A percentile compares a stretch with the other conserved stretches of the same genome.
Evolutionary conservation across 1,284 basidiomycete genomes (phyloP).

Genomic region (Pseudozyma thailandica): DNA sequence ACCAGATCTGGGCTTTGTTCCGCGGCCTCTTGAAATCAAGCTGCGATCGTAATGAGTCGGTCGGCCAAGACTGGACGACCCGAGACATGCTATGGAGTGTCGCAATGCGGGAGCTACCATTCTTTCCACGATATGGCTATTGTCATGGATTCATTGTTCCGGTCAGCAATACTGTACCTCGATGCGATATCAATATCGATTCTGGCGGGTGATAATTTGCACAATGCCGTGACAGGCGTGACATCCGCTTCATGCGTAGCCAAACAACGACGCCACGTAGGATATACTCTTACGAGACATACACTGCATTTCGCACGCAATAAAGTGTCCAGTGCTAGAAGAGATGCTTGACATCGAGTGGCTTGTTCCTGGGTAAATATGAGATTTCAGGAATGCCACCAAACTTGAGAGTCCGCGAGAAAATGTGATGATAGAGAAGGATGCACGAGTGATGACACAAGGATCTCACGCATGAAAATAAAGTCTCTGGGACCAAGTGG

Average conservation of each 20-base stretch:
- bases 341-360: neutral
- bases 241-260: constrained; percentile 2
- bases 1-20: neutral
- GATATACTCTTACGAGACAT: constrained; percentile 1
- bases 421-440: constrained; percentile 6
- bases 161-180: no score
- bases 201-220: no score
- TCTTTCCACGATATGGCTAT: no score
- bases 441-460: no score
- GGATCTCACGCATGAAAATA: no score
- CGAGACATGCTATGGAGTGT: no score
- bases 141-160: neutral
- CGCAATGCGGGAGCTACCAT: no score
- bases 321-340: neutral
- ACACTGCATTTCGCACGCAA: neutral
- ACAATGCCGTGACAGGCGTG: neutral
- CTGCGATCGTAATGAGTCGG: no score
- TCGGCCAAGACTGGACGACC: no score
- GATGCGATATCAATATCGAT: neutral
- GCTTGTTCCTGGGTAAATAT: constrained; percentile 2
- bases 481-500: no score
- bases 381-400: neutral
- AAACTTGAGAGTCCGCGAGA: neutral
- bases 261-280: constrained; percentile 3
- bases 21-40: neutral